Evolutionary conservation across 345 rosid species (phyloP).

Genomic region (Eucalyptus tenuipes): DNA sequence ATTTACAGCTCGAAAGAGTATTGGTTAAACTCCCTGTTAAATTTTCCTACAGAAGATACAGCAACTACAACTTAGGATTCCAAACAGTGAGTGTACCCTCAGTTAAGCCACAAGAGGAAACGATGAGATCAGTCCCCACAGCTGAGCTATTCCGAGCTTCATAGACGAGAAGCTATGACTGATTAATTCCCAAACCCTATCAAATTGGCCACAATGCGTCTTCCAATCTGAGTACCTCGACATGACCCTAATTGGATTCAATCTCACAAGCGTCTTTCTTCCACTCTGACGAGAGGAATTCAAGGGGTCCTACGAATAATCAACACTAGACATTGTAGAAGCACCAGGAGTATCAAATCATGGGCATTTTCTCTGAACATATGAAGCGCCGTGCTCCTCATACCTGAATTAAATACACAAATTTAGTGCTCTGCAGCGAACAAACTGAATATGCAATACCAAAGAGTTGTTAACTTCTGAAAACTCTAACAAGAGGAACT

Average conservation of each 20-base stretch:
- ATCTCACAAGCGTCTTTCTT: background rate
- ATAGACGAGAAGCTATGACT: background rate
- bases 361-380: conserved; percentile 94
- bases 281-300: background rate
- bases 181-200: background rate
- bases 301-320: background rate
- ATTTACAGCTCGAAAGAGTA: background rate
- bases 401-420: conserved; percentile 30
- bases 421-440: background rate
- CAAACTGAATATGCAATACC: background rate
- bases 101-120: background rate
- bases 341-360: background rate
- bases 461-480: too few relatives aligned
- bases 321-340: background rate
- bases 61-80: background rate
- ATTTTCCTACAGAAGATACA: background rate
- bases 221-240: background rate
- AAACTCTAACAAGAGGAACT: too few relatives aligned
- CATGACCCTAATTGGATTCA: background rate
- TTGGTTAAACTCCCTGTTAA: background rate
- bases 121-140: background rate
- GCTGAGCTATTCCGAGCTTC: background rate
- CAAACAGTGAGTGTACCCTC: background rate
- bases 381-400: conserved; percentile 96
- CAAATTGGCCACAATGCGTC: background rate